A percentile compares a stretch with the other conserved stretches of the same genome.
phyloP scores from a whole-genome alignment of 106 monocot genomes.

The Apostasia shenzhenica region DNA sequence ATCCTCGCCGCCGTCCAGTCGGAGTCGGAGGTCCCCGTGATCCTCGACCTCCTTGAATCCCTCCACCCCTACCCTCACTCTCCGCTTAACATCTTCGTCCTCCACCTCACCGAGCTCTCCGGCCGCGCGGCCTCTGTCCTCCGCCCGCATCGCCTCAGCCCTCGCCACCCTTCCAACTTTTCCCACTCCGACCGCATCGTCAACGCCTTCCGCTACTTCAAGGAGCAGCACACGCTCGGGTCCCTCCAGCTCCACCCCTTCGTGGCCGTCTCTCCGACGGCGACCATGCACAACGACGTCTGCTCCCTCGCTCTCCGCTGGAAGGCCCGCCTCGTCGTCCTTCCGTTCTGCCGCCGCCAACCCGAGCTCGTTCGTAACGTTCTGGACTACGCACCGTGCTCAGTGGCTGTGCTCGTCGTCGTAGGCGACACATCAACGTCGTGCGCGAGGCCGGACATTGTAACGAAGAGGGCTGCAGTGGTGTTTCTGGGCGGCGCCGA shows the following conservation, averaged over 20 bases:
- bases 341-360: slow-evolving; percentile 51
- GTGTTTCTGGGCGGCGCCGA: slow-evolving; percentile 30
- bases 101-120: slow-evolving; percentile 46
- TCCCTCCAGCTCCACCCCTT: slow-evolving; percentile 28
- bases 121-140: slow-evolving; percentile 37
- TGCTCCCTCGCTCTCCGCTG: slow-evolving; percentile 54
- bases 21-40: slow-evolving; percentile 38
- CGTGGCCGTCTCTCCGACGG: slow-evolving; percentile 22
- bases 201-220: slow-evolving; percentile 44
- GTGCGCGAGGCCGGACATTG: slow-evolving; percentile 8
- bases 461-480: slow-evolving; percentile 18
- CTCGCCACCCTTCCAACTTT: neutral
- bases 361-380: slow-evolving; percentile 28
- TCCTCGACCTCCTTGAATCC: slow-evolving; percentile 45
- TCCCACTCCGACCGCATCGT: slow-evolving; percentile 34
- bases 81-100: slow-evolving; percentile 32
- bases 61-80: slow-evolving; percentile 6
- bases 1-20: slow-evolving; percentile 42
- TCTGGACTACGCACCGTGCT: slow-evolving; percentile 59
- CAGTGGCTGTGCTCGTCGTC: slow-evolving; percentile 54
- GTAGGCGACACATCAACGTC: slow-evolving; percentile 10
- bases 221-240: slow-evolving; percentile 14
- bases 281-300: slow-evolving; percentile 68
- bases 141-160: slow-evolving; percentile 14
- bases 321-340: slow-evolving; percentile 37